A percentile compares a stretch with the other conserved stretches of the same genome.
These are phyloP conservation scores for Aspergillus tubingensis DNA, from an alignment of 2,329 filamentous ascomycete species.

Conservation along the genomic window DNA sequence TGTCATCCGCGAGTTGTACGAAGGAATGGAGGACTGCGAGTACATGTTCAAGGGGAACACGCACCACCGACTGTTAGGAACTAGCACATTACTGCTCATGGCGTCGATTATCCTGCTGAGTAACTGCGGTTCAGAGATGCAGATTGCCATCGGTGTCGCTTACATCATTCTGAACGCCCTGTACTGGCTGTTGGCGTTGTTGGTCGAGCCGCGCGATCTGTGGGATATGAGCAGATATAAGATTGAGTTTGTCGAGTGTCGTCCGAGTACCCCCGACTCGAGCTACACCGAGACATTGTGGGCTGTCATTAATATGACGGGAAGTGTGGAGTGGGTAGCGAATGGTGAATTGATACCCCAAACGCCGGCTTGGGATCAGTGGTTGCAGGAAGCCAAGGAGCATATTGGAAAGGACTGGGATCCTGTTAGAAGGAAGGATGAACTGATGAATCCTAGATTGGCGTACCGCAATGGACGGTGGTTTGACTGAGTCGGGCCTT, in stretches of 20 bases:
- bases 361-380: slow-evolving; percentile 56
- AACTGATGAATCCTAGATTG: background rate
- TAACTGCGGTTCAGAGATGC: slow-evolving; percentile 63
- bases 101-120: slow-evolving; percentile 61
- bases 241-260: slow-evolving; percentile 18
- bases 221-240: slow-evolving; percentile 62
- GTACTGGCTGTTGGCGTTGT: slow-evolving; percentile 59
- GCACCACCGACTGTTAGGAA: slow-evolving; percentile 58
- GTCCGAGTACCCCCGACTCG: slow-evolving; percentile 25
- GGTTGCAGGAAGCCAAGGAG: slow-evolving; percentile 45
- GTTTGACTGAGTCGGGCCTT: background rate
- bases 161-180: slow-evolving; percentile 63
- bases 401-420: slow-evolving; percentile 9
- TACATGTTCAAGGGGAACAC: slow-evolving; percentile 53
- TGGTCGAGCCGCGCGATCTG: slow-evolving; percentile 49
- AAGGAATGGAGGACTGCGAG: slow-evolving; percentile 61
- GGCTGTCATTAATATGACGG: slow-evolving; percentile 60
- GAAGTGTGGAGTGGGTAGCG: slow-evolving; percentile 56
- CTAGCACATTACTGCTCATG: slow-evolving; percentile 64
- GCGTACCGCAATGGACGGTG: background rate
- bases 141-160: slow-evolving; percentile 58
- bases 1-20: slow-evolving; percentile 64
- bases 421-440: background rate
- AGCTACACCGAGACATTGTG: slow-evolving; percentile 61
- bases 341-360: slow-evolving; percentile 55